phyloP scores from a whole-genome alignment of 1,284 basidiomycete genomes.

The Mycosarcoma mackinlayi region DNA sequence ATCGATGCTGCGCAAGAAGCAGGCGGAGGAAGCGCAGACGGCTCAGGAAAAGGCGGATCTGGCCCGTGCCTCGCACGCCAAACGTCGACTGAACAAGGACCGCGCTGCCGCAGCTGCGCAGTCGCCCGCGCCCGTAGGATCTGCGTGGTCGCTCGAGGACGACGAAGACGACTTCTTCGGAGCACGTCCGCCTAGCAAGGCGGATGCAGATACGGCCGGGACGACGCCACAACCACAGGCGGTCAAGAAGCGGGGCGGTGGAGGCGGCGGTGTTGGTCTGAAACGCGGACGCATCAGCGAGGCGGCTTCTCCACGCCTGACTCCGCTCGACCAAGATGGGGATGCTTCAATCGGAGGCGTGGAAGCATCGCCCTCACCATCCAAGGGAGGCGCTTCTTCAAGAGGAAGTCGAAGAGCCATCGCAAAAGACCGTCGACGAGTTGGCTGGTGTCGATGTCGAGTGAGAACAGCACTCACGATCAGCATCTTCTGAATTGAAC shows the following conservation, averaged over 20 bases:
- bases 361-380: slow-evolving; percentile 17
- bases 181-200: slow-evolving; percentile 48
- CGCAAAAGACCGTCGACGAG: slow-evolving; percentile 54
- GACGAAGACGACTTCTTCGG: slow-evolving; percentile 68
- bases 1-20: slow-evolving; percentile 66
- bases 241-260: slow-evolving; percentile 25
- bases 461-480: no score
- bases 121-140: slow-evolving; percentile 27
- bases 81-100: slow-evolving; percentile 56
- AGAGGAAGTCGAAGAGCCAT: slow-evolving; percentile 51
- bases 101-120: slow-evolving; percentile 42
- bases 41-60: slow-evolving; percentile 65
- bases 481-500: no score
- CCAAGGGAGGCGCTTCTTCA: slow-evolving; percentile 15
- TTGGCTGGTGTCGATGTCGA: slow-evolving; percentile 36
- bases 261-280: slow-evolving; percentile 2
- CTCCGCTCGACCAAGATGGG: slow-evolving; percentile 36
- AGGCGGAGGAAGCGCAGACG: slow-evolving; percentile 65
- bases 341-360: slow-evolving; percentile 19
- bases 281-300: slow-evolving; percentile 38
- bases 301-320: slow-evolving; percentile 35
- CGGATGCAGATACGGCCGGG: slow-evolving; percentile 49
- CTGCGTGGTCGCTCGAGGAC: slow-evolving; percentile 63
- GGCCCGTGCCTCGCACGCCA: slow-evolving; percentile 63
- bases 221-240: slow-evolving; percentile 45